Percentiles rank a stretch among this genome's conserved stretches.
Evolutionary conservation across 441 rosid genomes (phyloP).

Genomic region (Erodium trifolium): DNA sequence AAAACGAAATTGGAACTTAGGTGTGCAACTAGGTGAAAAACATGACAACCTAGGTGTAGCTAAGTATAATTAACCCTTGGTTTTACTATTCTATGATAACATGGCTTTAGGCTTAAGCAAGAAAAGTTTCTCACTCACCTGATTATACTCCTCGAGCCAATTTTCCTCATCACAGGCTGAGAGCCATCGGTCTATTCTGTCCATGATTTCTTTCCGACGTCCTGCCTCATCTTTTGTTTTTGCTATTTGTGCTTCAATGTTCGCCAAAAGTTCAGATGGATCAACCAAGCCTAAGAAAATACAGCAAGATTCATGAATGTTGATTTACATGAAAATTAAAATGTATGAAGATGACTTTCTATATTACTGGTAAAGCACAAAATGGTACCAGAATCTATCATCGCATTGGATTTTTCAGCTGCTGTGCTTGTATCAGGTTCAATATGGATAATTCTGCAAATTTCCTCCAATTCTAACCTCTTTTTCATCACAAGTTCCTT

Average conservation of each 20-base stretch:
- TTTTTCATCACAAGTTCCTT: slow-evolving; percentile 67
- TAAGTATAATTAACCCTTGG: neutral
- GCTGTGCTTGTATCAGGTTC: slow-evolving; percentile 56
- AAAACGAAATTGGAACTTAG: too few species aligned
- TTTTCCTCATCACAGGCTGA: slow-evolving; percentile 68
- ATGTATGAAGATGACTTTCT: neutral
- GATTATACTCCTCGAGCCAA: slow-evolving; percentile 70
- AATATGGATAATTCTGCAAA: slow-evolving; percentile 50
- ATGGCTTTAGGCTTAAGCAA: neutral
- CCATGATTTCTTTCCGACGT: slow-evolving; percentile 67
- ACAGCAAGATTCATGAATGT: slow-evolving; percentile 4
- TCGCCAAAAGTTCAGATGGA: slow-evolving; percentile 61
- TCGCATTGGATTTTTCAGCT: slow-evolving; percentile 58
- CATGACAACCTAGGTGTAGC: too few species aligned
- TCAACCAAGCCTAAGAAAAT: slow-evolving; percentile 48
- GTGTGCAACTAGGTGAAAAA: too few species aligned
- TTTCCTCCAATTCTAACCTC: slow-evolving; percentile 53
- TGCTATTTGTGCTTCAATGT: slow-evolving; percentile 49
- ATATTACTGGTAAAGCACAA: neutral
- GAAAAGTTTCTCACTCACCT: slow-evolving; percentile 25
- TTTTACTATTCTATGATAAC: neutral
- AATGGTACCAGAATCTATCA: slow-evolving; percentile 57
- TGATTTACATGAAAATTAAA: slow-evolving; percentile 7
- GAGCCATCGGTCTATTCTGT: slow-evolving; percentile 63
- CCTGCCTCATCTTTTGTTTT: slow-evolving; percentile 51